Evolutionary conservation across 2,329 filamentous ascomycete species (phyloP), one percentile per base, ranked within the genome.

Genomic region (Colletotrichum tanaceti): DNA sequence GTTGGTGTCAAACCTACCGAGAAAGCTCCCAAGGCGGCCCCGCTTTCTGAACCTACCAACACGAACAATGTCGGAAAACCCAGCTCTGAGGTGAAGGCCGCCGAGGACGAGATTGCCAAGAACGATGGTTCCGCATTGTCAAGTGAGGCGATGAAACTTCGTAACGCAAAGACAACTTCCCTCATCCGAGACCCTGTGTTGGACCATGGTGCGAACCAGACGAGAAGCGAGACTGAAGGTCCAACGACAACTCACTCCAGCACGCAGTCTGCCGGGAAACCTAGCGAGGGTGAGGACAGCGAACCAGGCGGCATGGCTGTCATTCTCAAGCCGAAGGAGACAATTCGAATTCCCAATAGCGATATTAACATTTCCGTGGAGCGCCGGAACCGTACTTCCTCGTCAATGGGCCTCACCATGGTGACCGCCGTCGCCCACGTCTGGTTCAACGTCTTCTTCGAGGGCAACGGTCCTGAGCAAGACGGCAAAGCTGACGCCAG

Each of bases 401-500:
- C 92, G 74, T 88, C 87, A 11, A 91, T 96, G 79, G 91, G 93
- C 1, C 87, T 93, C 73, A 94, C 93, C 0, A 93, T 98, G 90
- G 93, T 98, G 4, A 97, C 95, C 0, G 90, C 94, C 0, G 90
- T 98, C 11, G 94, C 94, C 0, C 95, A 98, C 75, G 93, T 97
- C 18, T 99, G 96, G 96, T 97, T 98, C 84, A 99, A 99, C 75
- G 85, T 90, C 1, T 98, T 90, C 79, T 98, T 98, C 74, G 96
- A 98, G 80, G 94, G 94, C 52, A 83, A 87, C 22, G 91, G 92
- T 0, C 90, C 91, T 0, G 91, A 94, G 75, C 84, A 89, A 49
- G 79, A 82, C 35, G 93, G 92, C 28, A 81, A 84, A 18, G 84
- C 93, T 0, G 86, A 91, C 57, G 86, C 90, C 50, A 92, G 86